phyloP scores from a whole-genome alignment of 2,329 filamentous ascomycete genomes.

The Fusarium irregulare region DNA sequence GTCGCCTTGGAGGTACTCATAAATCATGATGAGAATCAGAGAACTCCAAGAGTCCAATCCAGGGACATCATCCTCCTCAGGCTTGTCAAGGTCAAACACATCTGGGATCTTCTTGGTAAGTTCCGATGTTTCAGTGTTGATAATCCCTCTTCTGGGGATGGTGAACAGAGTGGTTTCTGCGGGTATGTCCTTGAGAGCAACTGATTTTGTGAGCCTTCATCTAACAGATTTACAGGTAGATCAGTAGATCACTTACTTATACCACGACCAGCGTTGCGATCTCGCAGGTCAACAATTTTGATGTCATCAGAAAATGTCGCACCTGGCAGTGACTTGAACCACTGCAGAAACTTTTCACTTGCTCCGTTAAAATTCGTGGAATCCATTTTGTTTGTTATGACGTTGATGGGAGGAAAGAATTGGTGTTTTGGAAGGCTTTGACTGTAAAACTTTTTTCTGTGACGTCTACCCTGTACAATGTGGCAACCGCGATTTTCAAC shows the following conservation, averaged over 20 bases:
- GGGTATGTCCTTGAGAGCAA: conserved; percentile 75
- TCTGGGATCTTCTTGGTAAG: conserved; percentile 68
- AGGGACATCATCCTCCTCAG: conserved; percentile 51
- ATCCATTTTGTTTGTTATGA: conserved; percentile 11
- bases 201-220: conserved; percentile 63
- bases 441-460: conserved; percentile 31
- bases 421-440: neutral
- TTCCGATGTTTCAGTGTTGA: conserved; percentile 78
- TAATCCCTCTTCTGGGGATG: conserved; percentile 77
- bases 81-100: conserved; percentile 58
- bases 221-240: neutral
- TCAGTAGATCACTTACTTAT: conserved; percentile 57
- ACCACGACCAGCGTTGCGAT: conserved; percentile 64
- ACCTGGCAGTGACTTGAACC: conserved; percentile 65
- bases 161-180: conserved; percentile 83
- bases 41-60: conserved; percentile 66
- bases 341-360: conserved; percentile 61
- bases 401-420: neutral
- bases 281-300: conserved; percentile 63
- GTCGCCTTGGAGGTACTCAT: conserved; percentile 72
- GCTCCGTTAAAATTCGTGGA: conserved; percentile 54
- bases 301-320: conserved; percentile 66
- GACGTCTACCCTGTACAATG: conserved; percentile 14
- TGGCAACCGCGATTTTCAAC: neutral
- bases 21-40: conserved; percentile 82